These are phyloP conservation scores for Epichloe aotearoae DNA, from an alignment of 2,329 filamentous ascomycete genomes.

Conservation along the genomic window DNA sequence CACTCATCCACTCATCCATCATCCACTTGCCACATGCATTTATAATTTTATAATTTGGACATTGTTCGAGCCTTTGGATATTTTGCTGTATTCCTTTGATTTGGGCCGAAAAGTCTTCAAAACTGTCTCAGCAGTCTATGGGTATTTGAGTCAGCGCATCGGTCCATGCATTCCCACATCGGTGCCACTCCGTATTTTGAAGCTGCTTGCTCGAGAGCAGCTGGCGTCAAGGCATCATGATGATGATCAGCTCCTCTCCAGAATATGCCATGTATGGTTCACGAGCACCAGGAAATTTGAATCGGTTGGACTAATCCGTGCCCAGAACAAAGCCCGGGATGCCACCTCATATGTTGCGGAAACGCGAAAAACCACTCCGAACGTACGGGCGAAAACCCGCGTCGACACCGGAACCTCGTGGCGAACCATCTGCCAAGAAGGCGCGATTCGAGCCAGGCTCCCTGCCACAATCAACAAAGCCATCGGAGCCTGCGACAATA, in stretches of 20 bases:
- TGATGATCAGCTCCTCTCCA: constrained; percentile 11
- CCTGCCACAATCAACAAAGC: background rate
- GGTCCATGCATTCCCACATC: no score
- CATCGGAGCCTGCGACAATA: background rate
- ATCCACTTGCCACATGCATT: background rate
- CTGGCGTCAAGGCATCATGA: background rate
- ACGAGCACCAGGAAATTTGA: background rate
- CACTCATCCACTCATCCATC: background rate
- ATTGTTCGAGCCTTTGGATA: no score
- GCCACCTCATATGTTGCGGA: constrained; percentile 11
- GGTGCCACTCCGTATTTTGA: background rate
- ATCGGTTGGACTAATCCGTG: background rate
- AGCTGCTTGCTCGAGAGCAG: background rate
- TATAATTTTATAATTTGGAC: background rate
- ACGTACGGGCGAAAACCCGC: constrained; percentile 26
- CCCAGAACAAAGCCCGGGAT: constrained; percentile 19
- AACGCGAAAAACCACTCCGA: constrained; percentile 22
- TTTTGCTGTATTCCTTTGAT: no score
- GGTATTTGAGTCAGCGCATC: no score
- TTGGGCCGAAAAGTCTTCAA: no score
- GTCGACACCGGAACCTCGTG: constrained; percentile 12
- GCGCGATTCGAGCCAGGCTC: constrained; percentile 6
- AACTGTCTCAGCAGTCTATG: no score
- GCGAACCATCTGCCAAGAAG: constrained; percentile 17
- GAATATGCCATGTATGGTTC: constrained; percentile 17